These are phyloP conservation scores for Fragaria iinumae DNA, from an alignment of 306 rosid genomes.

Conservation along the genomic window DNA sequence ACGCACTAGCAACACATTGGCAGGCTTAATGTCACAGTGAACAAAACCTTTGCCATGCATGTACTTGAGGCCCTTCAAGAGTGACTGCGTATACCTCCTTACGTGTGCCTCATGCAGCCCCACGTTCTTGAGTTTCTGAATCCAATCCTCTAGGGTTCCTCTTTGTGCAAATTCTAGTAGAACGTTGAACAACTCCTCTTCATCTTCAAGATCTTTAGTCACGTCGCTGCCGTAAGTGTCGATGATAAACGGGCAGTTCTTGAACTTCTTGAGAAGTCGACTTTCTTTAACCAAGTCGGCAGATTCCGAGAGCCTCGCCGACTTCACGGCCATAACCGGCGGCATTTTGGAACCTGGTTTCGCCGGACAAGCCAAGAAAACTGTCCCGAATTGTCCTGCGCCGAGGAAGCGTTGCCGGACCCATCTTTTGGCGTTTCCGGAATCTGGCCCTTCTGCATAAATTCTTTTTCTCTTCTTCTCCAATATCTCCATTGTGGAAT, in stretches of 20 bases:
- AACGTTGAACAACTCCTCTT: background rate
- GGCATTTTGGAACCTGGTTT: background rate
- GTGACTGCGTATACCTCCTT: background rate
- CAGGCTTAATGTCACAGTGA: slow-evolving; percentile 24
- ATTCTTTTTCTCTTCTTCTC: background rate
- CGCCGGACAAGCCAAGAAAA: background rate
- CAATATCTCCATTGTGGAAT: too few species aligned
- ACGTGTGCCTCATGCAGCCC: slow-evolving; percentile 4
- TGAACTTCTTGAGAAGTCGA: background rate
- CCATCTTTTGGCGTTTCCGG: background rate
- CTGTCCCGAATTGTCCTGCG: background rate
- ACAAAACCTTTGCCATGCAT: slow-evolving; percentile 18
- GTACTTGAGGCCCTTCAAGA: slow-evolving; percentile 3
- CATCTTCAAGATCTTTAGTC: background rate
- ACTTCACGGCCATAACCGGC: slow-evolving; percentile 20
- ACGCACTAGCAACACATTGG: slow-evolving; percentile 8
- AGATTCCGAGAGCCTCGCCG: background rate
- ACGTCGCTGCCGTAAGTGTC: slow-evolving; percentile 4
- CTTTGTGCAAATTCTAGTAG: slow-evolving; percentile 17
- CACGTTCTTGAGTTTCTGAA: background rate
- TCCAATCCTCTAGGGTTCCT: slow-evolving; percentile 12
- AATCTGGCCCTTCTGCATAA: background rate
- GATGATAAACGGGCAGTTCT: background rate
- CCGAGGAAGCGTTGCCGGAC: background rate
- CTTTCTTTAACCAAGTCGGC: slow-evolving; percentile 3